Evolutionary conservation across 805 yeast species (phyloP), one percentile per base, ranked within the genome.

Genomic region (Ogataea henricii): DNA sequence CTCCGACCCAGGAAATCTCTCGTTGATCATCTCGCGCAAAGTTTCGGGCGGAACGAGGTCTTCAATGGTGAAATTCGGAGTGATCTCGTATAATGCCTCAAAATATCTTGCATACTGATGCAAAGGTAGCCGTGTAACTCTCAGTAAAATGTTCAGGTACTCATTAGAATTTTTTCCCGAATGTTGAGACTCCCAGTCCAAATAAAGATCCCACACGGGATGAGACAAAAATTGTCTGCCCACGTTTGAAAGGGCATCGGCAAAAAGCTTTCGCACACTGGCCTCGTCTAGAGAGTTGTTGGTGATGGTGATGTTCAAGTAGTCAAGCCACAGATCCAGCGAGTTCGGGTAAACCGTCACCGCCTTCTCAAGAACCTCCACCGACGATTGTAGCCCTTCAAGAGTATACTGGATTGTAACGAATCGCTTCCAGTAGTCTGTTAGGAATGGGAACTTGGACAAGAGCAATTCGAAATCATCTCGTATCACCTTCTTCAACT

Each of bases 61-160:
- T 6, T 56, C 54, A 2, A 69, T 53, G 46, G 69, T 43, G 60
- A 68, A 68, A 25, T 65, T 59, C 42, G 71, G 68, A 51, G 62
- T 59, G 51, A 71, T 52, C 53, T 71, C 70, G 50, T 69, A 57
- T 59, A 81, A 66, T 59, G 73, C 61, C 69, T 71, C 82, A 58
- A 79, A 87, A 63, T 85, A 92, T 53, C 78, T 81, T 0, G 97
- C 85, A 63, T 89, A 91, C 58, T 90, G 96, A 65, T 92, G 92
- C 38, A 92, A 66, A 0, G 98, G 98, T 2, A 87, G 70, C 34
- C 62, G 60, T 33, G 81, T 64, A 39, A 83, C 66, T 48, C 69
- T 68, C 23, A 74, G 56, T 47, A 83, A 74, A 1, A 81, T 57
- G 3, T 65, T 63, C 2, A 71, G 57, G 3, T 76, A 63, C 30